These are phyloP conservation scores for Diplotaxis tenuifolia DNA, from an alignment of 345 rosid genomes.

Conservation along the genomic window DNA sequence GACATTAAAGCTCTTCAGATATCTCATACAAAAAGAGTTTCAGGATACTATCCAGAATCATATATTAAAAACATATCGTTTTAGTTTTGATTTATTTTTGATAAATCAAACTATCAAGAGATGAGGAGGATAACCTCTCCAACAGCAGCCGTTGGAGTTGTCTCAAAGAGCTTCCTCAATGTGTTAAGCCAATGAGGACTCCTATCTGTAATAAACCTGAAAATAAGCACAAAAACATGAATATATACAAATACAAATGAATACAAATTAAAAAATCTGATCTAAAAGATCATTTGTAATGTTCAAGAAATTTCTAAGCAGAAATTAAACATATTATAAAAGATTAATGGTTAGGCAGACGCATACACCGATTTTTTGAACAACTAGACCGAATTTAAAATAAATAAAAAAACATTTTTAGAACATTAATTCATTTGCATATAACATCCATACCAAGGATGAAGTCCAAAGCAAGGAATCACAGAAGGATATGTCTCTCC, in stretches of 20 bases:
- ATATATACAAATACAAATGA: not conserved
- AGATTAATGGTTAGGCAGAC: not conserved
- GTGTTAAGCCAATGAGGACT: constrained; percentile 65
- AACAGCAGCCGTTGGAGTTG: constrained; percentile 79
- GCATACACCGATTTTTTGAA: not conserved
- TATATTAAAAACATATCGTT: constrained; percentile 31
- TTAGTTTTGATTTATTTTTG: not conserved
- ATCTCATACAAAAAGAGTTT: constrained; percentile 10
- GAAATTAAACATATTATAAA: too few relatives aligned
- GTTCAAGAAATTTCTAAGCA: not conserved
- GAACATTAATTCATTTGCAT: not conserved
- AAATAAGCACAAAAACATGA: not conserved
- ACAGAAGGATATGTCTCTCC: constrained; percentile 60
- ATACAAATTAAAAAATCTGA: not conserved
- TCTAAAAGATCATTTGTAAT: not conserved
- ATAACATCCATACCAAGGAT: constrained; percentile 60
- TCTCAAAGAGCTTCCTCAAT: constrained; percentile 57
- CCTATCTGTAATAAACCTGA: constrained; percentile 68
- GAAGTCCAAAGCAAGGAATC: constrained; percentile 83
- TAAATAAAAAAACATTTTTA: too few relatives aligned
- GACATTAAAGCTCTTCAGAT: constrained; percentile 16
- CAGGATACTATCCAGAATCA: constrained; percentile 38
- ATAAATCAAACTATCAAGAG: not conserved
- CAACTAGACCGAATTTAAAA: not conserved
- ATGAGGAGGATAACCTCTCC: constrained; percentile 58